A percentile compares a stretch with the other conserved stretches of the same genome.
phyloP scores from a whole-genome alignment of 805 yeast species.

The Blastobotrys muscicola region DNA sequence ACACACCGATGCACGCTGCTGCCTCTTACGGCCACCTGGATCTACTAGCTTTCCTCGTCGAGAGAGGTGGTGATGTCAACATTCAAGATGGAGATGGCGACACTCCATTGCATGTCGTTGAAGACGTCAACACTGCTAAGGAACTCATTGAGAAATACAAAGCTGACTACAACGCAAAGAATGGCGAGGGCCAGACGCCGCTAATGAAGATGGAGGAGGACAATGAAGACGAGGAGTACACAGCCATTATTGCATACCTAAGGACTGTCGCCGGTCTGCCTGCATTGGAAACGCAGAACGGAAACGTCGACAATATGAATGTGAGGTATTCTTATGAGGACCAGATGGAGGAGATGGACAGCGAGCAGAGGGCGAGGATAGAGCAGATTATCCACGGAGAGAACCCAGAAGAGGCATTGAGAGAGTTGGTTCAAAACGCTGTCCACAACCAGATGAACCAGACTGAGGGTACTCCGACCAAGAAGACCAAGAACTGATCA shows the following conservation, averaged over 20 bases:
- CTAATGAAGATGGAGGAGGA: constrained; percentile 72
- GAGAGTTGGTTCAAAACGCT: constrained; percentile 55
- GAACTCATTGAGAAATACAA: constrained; percentile 54
- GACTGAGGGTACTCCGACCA: constrained; percentile 1
- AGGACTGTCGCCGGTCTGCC: constrained; percentile 31
- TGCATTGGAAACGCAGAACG: constrained; percentile 8
- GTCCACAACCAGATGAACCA: constrained; percentile 45
- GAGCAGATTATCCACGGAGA: constrained; percentile 69
- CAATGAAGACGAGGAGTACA: constrained; percentile 63
- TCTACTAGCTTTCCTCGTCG: constrained; percentile 47
- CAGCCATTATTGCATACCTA: constrained; percentile 48
- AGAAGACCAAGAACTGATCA: not conserved
- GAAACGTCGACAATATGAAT: constrained; percentile 16
- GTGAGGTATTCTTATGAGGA: constrained; percentile 20
- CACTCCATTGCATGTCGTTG: constrained; percentile 89
- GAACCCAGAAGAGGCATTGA: constrained; percentile 70
- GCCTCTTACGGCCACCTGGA: constrained; percentile 83
- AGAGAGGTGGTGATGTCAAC: constrained; percentile 69
- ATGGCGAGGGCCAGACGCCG: constrained; percentile 67
- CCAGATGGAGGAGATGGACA: constrained; percentile 35
- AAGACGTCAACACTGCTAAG: constrained; percentile 56
- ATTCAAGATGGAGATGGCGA: constrained; percentile 85
- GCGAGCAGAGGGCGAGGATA: constrained; percentile 51
- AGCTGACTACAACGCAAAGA: constrained; percentile 56
- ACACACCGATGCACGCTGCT: constrained; percentile 96